These are phyloP conservation scores for Aspergillus puulaauensis DNA, from an alignment of 2,329 filamentous ascomycete species.

Conservation along the genomic window DNA sequence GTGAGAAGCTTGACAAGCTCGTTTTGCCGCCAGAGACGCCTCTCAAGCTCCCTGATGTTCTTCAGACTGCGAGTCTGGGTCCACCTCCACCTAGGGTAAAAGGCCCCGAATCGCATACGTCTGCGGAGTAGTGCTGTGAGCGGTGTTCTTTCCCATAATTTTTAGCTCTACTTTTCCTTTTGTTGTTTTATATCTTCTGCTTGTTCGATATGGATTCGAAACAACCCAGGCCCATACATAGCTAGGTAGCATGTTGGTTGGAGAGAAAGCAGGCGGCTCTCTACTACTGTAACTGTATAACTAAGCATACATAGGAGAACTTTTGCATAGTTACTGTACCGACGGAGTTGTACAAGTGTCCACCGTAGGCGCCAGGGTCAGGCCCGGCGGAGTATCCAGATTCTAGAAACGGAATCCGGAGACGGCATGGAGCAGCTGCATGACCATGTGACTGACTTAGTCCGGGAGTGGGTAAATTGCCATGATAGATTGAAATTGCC, in stretches of 20 bases:
- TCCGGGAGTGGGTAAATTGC: background rate
- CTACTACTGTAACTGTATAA: constrained; percentile 1
- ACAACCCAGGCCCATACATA: constrained; percentile 1
- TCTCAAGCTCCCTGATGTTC: constrained; percentile 65
- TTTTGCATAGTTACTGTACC: background rate
- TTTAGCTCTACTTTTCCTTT: background rate
- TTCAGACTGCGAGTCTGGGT: constrained; percentile 32
- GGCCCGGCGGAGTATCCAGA: background rate
- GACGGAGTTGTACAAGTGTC: background rate
- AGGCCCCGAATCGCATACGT: constrained; percentile 16
- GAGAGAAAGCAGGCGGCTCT: constrained; percentile 2
- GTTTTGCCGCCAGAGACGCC: constrained; percentile 52
- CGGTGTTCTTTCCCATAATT: background rate
- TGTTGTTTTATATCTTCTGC: background rate
- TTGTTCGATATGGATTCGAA: background rate
- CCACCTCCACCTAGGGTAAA: constrained; percentile 21
- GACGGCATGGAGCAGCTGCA: background rate
- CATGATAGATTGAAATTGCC: background rate
- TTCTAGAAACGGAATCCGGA: background rate
- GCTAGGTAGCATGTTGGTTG: constrained; percentile 3
- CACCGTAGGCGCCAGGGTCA: no score
- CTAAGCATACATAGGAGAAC: background rate
- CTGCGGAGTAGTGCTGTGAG: constrained; percentile 21
- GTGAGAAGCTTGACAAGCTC: constrained; percentile 75
- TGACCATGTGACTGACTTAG: background rate